A percentile compares a stretch with the other conserved stretches of the same genome.
Conservation (phyloP, 164 flowering plant species). For the Tetracentron sinense region DNA sequence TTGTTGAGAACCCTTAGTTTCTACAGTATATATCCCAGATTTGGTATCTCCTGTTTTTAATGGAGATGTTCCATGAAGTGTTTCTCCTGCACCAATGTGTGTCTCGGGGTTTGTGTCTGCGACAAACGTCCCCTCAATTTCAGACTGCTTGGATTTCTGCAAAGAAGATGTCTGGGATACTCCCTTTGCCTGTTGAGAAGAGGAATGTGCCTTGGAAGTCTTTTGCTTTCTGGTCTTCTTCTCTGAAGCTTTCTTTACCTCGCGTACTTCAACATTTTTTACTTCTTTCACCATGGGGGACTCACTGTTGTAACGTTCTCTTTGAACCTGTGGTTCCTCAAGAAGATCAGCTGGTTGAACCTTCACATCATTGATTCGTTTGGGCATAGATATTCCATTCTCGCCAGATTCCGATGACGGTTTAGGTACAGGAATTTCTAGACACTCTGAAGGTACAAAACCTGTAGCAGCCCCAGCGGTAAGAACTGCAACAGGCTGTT, state of each 20-base stretch:
- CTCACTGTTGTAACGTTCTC: slow-evolving; percentile 26
- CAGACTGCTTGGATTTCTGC: slow-evolving; percentile 40
- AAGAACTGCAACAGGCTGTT: slow-evolving; percentile 7
- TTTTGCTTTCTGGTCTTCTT: slow-evolving; percentile 87
- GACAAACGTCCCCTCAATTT: slow-evolving; percentile 18
- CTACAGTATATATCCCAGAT: slow-evolving; percentile 18
- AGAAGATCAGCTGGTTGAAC: slow-evolving; percentile 13
- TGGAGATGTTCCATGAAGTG: slow-evolving; percentile 19
- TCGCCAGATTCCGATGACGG: slow-evolving; percentile 11
- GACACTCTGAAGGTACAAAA: slow-evolving; percentile 10
- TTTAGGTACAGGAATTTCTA: slow-evolving; percentile 12
- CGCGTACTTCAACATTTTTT: slow-evolving; percentile 43
- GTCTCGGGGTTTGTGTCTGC: slow-evolving; percentile 20
- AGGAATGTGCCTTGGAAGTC: slow-evolving; percentile 48
- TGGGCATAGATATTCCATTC: slow-evolving; percentile 15
- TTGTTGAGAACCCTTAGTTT: slow-evolving; percentile 22
- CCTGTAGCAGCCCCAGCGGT: slow-evolving; percentile 13
- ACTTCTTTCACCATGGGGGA: slow-evolving; percentile 27
- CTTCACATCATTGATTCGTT: slow-evolving; percentile 16
- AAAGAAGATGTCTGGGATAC: slow-evolving; percentile 25
- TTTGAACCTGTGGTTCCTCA: slow-evolving; percentile 29
- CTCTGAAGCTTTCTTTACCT: slow-evolving; percentile 55
- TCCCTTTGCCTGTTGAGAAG: slow-evolving; percentile 49
- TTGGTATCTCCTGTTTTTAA: slow-evolving; percentile 19
- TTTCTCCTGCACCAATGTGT: too few relatives aligned